Percentiles rank a stretch among this genome's conserved stretches.
Conservation (phyloP, 768 basidiomycete species). For the Arthromyces matolae region DNA sequence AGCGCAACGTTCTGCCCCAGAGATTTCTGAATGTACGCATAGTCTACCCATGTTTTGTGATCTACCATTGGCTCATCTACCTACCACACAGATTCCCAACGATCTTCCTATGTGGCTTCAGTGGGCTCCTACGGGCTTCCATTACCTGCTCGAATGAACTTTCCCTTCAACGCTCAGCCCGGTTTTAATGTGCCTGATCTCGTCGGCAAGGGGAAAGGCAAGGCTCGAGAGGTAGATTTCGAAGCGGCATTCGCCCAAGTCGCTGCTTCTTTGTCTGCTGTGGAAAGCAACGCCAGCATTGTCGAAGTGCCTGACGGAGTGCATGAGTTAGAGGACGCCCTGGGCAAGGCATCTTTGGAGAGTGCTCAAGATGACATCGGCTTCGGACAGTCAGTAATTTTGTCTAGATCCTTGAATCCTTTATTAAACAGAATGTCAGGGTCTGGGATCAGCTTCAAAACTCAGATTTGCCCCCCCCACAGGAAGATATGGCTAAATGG, state of each 20-base stretch:
- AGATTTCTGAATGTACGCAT: slow-evolving; percentile 39
- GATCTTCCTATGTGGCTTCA: slow-evolving; percentile 34
- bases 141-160: slow-evolving; percentile 37
- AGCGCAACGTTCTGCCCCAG: slow-evolving; percentile 29
- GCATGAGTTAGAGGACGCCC: slow-evolving; percentile 34
- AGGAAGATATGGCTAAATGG: slow-evolving; percentile 73
- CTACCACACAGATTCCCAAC: slow-evolving; percentile 36
- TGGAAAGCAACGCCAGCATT: slow-evolving; percentile 44
- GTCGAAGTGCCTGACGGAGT: slow-evolving; percentile 49
- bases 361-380: slow-evolving; percentile 29
- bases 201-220: slow-evolving; percentile 69
- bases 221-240: slow-evolving; percentile 72
- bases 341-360: slow-evolving; percentile 35
- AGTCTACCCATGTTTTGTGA: background rate
- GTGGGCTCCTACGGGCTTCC: slow-evolving; percentile 32
- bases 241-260: slow-evolving; percentile 80
- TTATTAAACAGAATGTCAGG: slow-evolving; percentile 29
- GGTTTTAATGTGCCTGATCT: slow-evolving; percentile 21
- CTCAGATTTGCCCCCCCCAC: slow-evolving; percentile 51
- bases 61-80: background rate
- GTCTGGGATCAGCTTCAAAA: slow-evolving; percentile 61
- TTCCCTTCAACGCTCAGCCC: slow-evolving; percentile 32
- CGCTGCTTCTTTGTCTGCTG: slow-evolving; percentile 46
- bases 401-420: background rate
- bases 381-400: slow-evolving; percentile 49